Conservation (phyloP, 495 filamentous ascomycete genomes). For the Talaromyces proteolyticus region DNA sequence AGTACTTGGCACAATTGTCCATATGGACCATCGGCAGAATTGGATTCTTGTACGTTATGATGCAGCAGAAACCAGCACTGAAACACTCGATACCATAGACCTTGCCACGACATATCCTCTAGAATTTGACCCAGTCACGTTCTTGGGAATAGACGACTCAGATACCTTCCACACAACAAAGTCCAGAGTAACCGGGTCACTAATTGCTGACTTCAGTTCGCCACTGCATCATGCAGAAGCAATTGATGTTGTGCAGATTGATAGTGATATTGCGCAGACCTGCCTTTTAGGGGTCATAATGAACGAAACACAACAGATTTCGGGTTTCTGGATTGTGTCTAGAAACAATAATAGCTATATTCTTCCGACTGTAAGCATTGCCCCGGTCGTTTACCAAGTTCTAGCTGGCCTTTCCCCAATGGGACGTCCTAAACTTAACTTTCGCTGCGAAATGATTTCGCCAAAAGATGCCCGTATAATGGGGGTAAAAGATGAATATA, state of each 20-base stretch:
- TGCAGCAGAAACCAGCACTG: not conserved
- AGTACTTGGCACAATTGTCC: not conserved
- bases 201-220: conserved; percentile 1
- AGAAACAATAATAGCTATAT: not conserved
- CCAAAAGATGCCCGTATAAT: conserved; percentile 2
- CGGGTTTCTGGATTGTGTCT: conserved; percentile 1
- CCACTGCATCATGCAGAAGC: conserved; percentile 1
- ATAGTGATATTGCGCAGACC: not conserved
- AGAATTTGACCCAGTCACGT: conserved; percentile 2
- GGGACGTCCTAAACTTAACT: not conserved
- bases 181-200: not conserved
- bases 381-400: not conserved
- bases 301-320: not conserved
- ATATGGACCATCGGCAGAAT: conserved; percentile 3
- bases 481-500: conserved; percentile 1
- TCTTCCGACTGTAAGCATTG: conserved; percentile 1
- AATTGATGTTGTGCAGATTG: conserved; percentile 1
- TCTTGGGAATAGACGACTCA: not conserved
- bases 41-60: conserved; percentile 2
- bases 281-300: conserved; percentile 1
- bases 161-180: conserved; percentile 1
- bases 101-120: conserved; percentile 1
- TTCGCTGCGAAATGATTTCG: conserved; percentile 1
- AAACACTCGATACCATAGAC: not conserved
- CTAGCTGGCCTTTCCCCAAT: not conserved